Evolutionary conservation across 495 filamentous ascomycete genomes (phyloP).

Genomic region (Lindgomyces ingoldianus): DNA sequence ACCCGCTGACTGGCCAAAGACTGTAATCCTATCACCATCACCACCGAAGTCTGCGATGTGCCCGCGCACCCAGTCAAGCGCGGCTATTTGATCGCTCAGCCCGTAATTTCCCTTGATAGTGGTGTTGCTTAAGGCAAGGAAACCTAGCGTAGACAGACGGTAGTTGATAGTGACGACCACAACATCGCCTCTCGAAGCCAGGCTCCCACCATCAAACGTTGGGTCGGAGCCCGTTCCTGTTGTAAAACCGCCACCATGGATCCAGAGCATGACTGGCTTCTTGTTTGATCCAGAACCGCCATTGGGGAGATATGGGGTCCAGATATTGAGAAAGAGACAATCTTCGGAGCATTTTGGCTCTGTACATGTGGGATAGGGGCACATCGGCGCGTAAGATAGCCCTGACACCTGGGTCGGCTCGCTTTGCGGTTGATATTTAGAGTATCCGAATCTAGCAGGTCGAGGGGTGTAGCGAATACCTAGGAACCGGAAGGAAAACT

Average conservation of each 20-base stretch:
- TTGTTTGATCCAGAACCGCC: slow-evolving; percentile 34
- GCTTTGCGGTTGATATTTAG: slow-evolving; percentile 23
- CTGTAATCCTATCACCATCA: slow-evolving; percentile 40
- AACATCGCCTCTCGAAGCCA: slow-evolving; percentile 52
- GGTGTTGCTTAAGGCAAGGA: slow-evolving; percentile 40
- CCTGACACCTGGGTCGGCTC: slow-evolving; percentile 38
- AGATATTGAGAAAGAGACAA: slow-evolving; percentile 59
- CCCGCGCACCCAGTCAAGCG: slow-evolving; percentile 37
- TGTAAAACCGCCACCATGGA: slow-evolving; percentile 42
- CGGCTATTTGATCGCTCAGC: slow-evolving; percentile 50
- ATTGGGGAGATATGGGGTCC: slow-evolving; percentile 54
- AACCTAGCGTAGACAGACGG: slow-evolving; percentile 50
- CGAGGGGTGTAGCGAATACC: slow-evolving; percentile 39
- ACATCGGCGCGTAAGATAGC: slow-evolving; percentile 46
- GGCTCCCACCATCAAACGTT: slow-evolving; percentile 51
- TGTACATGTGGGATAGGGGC: slow-evolving; percentile 46
- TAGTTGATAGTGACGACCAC: slow-evolving; percentile 55
- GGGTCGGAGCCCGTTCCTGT: slow-evolving; percentile 39
- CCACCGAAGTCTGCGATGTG: slow-evolving; percentile 42
- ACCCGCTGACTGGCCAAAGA: slow-evolving; percentile 58
- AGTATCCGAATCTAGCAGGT: slow-evolving; percentile 36
- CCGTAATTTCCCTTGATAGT: slow-evolving; percentile 58
- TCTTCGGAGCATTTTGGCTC: slow-evolving; percentile 47
- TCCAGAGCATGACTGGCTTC: slow-evolving; percentile 55
- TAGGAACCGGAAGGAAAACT: slow-evolving; percentile 52